Evolutionary conservation across 2,329 filamentous ascomycete genomes (phyloP), one percentile per base, ranked within the genome.

Genomic region (Magnaporthales sp.): DNA sequence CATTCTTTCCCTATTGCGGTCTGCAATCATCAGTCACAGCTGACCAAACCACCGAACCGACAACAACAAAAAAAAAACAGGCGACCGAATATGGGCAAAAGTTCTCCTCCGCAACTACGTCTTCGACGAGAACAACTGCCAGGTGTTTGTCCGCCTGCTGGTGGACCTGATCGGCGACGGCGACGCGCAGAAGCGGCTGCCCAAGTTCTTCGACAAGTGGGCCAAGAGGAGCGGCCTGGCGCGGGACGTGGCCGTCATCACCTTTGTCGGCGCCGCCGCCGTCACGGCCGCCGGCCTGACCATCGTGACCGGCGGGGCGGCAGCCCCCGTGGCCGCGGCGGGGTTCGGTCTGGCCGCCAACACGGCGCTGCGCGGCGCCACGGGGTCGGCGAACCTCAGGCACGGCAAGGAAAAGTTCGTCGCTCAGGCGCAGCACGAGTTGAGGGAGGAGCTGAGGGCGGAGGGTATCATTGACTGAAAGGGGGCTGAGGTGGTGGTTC

Each of bases 111-210:
- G 62, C 31, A 68, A 67, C 62, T 68, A 68, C 51, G 61, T 66
- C 27, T 66, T 64, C 51, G 67, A 68, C 65, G 67, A 68, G 62
- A 27, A 68, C 9, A 67, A 68, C 62, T 68, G 67, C 67, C 67
- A 68, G 31, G 67, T 68, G 30, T 68, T 68, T 27, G 64, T 67
- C 32, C 65, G 65, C 46, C 61, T 68, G 30, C 51, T 68, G 30
- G 66, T 68, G 60, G 67, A 68, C 29, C 46, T 68, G 51, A 66
- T 68, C 62, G 67, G 65, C 13, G 65, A 67, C 65, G 51, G 32
- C 10, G 61, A 32, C 8, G 64, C 67, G 65, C 64, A 65, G 63
- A 66, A 30, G 7, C 63, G 61, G 7, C 63, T 68, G 46, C 67
- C 67, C 2, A 31, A 38, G 19, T 67, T 65, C 62, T 68, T 68